Conservation (phyloP, 805 yeast species). For the Cyberlindnera maclurae region DNA sequence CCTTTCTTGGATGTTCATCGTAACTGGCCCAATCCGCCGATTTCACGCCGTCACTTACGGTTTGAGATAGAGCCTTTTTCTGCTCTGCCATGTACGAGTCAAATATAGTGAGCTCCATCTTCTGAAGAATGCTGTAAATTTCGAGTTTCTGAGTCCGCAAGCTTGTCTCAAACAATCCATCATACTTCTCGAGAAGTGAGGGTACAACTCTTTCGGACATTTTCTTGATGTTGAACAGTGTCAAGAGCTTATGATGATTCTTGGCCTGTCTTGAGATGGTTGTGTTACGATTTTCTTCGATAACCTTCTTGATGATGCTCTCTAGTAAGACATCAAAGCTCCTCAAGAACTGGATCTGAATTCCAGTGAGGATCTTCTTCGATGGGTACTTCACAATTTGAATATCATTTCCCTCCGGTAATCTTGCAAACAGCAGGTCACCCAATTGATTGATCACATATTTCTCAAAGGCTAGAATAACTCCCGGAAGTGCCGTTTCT, state of each 20-base stretch:
- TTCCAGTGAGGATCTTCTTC: conserved; percentile 29
- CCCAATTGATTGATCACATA: conserved; percentile 28
- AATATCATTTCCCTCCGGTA: conserved; percentile 29
- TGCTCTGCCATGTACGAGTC: conserved; percentile 45
- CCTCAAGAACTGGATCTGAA: conserved; percentile 33
- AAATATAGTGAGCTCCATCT: conserved; percentile 47
- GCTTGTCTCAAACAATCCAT: conserved; percentile 40
- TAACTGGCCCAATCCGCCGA: conserved; percentile 37
- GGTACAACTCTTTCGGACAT: conserved; percentile 43
- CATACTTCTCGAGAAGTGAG: conserved; percentile 40
- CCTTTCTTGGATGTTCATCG: conserved; percentile 29
- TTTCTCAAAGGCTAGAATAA: conserved; percentile 28
- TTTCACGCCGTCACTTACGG: conserved; percentile 34
- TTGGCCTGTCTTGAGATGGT: conserved; percentile 22
- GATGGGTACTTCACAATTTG: conserved; percentile 31
- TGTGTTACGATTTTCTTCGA: conserved; percentile 29
- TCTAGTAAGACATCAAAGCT: conserved; percentile 41
- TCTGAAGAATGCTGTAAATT: conserved; percentile 37
- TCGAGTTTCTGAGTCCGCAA: conserved; percentile 36
- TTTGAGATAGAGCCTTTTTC: conserved; percentile 32
- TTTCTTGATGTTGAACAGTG: conserved; percentile 47
- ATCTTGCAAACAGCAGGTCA: conserved; percentile 27
- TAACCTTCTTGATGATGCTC: conserved; percentile 33
- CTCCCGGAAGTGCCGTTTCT: conserved; percentile 31
- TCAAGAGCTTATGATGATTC: conserved; percentile 40